These are phyloP conservation scores for Lentinula detonsa DNA, from an alignment of 768 basidiomycete species.

Conservation along the genomic window DNA sequence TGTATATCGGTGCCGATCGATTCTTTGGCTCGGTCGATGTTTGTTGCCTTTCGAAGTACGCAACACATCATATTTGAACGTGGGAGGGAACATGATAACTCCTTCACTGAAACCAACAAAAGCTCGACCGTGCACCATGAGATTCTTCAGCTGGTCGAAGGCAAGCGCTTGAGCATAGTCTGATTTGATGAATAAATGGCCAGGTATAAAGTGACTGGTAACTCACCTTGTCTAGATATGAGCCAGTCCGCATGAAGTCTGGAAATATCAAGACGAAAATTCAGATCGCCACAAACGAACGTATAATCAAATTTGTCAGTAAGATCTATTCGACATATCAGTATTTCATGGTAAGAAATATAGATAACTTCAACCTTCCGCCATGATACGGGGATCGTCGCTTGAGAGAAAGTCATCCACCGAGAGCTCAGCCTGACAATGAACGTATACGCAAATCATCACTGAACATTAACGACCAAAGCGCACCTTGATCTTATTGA, in stretches of 20 bases:
- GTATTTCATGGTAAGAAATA: slow-evolving; percentile 2
- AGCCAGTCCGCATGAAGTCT: slow-evolving; percentile 94
- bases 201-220: neutral
- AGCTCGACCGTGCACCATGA: slow-evolving; percentile 64
- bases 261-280: slow-evolving; percentile 85
- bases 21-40: slow-evolving; percentile 25
- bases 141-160: slow-evolving; percentile 80
- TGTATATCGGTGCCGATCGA: slow-evolving; percentile 27
- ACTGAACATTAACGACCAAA: neutral
- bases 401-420: slow-evolving; percentile 72
- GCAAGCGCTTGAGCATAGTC: slow-evolving; percentile 82
- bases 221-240: slow-evolving; percentile 66
- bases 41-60: slow-evolving; percentile 48
- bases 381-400: slow-evolving; percentile 56
- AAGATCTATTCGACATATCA: slow-evolving; percentile 42
- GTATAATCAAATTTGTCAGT: slow-evolving; percentile 87
- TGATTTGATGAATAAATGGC: slow-evolving; percentile 21
- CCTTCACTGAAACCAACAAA: slow-evolving; percentile 82
- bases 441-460: neutral
- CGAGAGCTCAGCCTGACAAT: slow-evolving; percentile 56
- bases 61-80: slow-evolving; percentile 88
- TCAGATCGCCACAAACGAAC: slow-evolving; percentile 83
- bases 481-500: slow-evolving; percentile 80
- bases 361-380: slow-evolving; percentile 51
- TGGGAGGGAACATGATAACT: slow-evolving; percentile 80